Evolutionary conservation across 345 rosid species (phyloP).

Genomic region (Erysimum cheiranthoides): DNA sequence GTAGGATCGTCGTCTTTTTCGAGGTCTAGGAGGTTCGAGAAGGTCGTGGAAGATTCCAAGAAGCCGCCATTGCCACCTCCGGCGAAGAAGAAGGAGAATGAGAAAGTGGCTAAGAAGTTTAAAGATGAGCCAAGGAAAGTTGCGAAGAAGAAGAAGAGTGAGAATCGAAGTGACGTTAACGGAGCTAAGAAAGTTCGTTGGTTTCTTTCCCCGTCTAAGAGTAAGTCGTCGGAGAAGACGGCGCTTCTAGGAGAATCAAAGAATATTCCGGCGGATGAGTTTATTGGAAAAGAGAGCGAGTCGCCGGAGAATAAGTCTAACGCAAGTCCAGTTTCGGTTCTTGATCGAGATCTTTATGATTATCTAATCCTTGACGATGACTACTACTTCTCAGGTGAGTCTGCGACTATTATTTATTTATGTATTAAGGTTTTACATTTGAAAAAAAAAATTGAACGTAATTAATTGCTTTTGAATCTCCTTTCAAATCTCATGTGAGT

Average conservation of each 20-base stretch:
- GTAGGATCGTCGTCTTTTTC: conserved; percentile 41
- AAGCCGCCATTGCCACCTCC: conserved; percentile 28
- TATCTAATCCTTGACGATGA: conserved; percentile 46
- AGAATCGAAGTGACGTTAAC: conserved; percentile 41
- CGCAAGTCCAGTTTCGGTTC: conserved; percentile 69
- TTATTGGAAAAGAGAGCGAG: conserved; percentile 34
- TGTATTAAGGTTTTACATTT: background rate
- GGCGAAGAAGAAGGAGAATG: conserved; percentile 44
- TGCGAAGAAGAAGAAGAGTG: conserved; percentile 44
- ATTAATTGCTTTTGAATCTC: background rate
- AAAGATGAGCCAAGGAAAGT: conserved; percentile 61
- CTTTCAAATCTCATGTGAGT: conserved; percentile 4
- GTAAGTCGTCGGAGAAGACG: conserved; percentile 36
- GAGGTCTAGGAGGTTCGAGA: conserved; percentile 47
- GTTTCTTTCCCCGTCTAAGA: conserved; percentile 48
- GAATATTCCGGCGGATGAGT: conserved; percentile 15
- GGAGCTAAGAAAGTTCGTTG: conserved; percentile 49
- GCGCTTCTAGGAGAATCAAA: conserved; percentile 39
- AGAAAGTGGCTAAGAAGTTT: conserved; percentile 51
- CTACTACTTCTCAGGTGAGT: conserved; percentile 54
- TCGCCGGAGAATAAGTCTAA: conserved; percentile 42
- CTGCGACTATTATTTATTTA: conserved; percentile 12
- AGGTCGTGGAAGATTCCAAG: conserved; percentile 35
- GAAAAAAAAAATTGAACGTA: background rate
- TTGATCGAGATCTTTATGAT: conserved; percentile 54